phyloP scores from a whole-genome alignment of 495 filamentous ascomycete species.

The Trichoderma orchidacearum region DNA sequence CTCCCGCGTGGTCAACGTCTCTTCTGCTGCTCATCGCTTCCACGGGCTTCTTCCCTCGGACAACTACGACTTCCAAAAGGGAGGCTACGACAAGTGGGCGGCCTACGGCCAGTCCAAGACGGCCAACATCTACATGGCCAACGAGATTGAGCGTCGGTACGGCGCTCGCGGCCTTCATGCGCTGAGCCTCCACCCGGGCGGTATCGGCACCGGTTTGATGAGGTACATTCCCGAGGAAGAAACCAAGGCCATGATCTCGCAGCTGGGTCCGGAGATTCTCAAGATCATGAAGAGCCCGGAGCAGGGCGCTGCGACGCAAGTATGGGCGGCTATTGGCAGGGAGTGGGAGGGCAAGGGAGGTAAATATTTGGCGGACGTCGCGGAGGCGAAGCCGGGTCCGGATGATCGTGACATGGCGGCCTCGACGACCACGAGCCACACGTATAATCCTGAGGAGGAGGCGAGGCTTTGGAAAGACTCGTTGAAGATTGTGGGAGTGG shows the following conservation, averaged over 20 bases:
- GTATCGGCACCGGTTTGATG: conserved; percentile 18
- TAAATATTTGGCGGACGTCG: conserved; percentile 4
- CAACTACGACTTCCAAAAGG: conserved; percentile 34
- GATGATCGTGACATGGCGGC: conserved; percentile 10
- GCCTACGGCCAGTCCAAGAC: conserved; percentile 45
- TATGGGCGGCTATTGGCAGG: conserved; percentile 29
- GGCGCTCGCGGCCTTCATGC: conserved; percentile 13
- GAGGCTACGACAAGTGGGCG: conserved; percentile 25
- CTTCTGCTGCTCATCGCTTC: conserved; percentile 24
- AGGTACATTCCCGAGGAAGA: conserved; percentile 10
- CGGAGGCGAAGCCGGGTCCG: conserved; percentile 9
- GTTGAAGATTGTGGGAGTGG: background rate
- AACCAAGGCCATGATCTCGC: conserved; percentile 12
- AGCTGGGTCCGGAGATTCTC: conserved; percentile 18
- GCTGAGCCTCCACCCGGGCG: conserved; percentile 32
- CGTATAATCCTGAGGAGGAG: background rate
- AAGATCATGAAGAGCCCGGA: conserved; percentile 23
- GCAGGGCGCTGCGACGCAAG: conserved; percentile 24
- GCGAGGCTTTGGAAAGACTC: conserved; percentile 1
- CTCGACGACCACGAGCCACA: background rate
- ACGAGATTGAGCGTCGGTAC: conserved; percentile 32
- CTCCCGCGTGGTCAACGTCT: conserved; percentile 22
- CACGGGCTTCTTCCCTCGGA: conserved; percentile 27
- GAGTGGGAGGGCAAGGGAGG: conserved; percentile 12
- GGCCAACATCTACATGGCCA: conserved; percentile 43